Conservation (phyloP, 2,329 filamentous ascomycete species). For the Chlorencoelia australis region DNA sequence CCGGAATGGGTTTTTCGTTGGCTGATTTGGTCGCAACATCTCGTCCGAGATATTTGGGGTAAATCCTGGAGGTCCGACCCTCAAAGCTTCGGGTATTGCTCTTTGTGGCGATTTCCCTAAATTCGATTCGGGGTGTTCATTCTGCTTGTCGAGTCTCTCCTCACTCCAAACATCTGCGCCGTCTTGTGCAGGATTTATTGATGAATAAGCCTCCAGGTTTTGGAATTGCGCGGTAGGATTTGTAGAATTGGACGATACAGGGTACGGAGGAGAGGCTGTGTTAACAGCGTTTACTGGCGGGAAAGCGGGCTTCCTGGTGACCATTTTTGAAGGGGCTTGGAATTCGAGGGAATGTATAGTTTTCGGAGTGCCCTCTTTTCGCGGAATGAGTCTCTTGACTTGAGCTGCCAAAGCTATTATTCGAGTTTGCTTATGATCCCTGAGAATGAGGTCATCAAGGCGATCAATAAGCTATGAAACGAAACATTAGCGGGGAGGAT, state of each 20-base stretch:
- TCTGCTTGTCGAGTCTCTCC: slow-evolving; percentile 8
- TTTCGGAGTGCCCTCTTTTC: no score
- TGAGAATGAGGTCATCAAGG: no score
- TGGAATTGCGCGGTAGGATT: slow-evolving; percentile 8
- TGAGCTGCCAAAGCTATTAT: no score
- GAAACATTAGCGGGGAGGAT: no score
- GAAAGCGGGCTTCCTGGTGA: slow-evolving; percentile 25
- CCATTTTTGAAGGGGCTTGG: no score
- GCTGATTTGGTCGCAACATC: slow-evolving; percentile 9
- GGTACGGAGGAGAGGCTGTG: slow-evolving; percentile 23
- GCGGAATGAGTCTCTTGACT: no score
- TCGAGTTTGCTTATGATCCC: no score
- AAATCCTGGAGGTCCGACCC: slow-evolving; percentile 17
- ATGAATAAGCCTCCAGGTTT: slow-evolving; percentile 11
- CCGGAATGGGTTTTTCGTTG: slow-evolving; percentile 25
- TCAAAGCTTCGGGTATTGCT: slow-evolving; percentile 20
- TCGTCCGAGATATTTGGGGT: slow-evolving; percentile 19
- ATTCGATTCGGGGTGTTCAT: no score
- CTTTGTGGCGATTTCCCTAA: no score
- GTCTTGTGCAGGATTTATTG: slow-evolving; percentile 13
- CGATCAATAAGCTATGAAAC: no score
- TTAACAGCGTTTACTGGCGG: no score
- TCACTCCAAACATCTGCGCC: slow-evolving; percentile 18
- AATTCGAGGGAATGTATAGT: no score
- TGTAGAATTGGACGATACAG: slow-evolving; percentile 14